These are phyloP conservation scores for Sugiyamaella boreocaroliniensis DNA, from an alignment of 805 yeast species.

Conservation along the genomic window DNA sequence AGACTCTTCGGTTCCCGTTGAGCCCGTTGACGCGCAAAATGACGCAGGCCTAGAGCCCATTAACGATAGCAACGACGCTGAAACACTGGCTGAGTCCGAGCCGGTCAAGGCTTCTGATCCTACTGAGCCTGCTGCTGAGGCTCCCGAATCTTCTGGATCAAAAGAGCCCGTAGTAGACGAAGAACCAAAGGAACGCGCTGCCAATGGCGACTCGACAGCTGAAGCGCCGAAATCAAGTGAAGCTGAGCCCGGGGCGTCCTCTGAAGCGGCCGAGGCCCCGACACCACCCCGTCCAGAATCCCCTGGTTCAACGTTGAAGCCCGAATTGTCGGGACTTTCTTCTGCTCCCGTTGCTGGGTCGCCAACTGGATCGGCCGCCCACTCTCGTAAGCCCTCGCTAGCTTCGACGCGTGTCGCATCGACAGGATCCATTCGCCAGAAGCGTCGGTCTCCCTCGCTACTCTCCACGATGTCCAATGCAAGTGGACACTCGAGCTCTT, in stretches of 20 bases:
- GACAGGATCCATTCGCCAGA: constrained; percentile 1
- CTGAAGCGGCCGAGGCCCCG: neutral
- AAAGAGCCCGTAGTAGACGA: neutral
- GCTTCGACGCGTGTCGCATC: neutral
- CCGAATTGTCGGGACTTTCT: neutral
- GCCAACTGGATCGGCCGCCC: neutral
- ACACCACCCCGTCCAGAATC: constrained; percentile 3
- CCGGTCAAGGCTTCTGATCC: neutral
- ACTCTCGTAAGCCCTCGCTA: neutral
- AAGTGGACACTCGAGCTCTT: constrained; percentile 24
- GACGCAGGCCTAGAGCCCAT: neutral
- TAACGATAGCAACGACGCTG: neutral
- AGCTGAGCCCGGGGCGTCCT: neutral
- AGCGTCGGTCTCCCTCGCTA: constrained; percentile 19
- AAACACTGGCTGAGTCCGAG: neutral
- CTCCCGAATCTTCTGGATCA: neutral
- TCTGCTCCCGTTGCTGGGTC: neutral
- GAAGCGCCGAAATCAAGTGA: neutral
- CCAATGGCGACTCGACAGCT: neutral
- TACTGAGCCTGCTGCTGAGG: neutral
- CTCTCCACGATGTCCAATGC: constrained; percentile 22
- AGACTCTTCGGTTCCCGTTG: neutral
- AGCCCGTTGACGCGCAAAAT: neutral
- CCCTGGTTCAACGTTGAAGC: neutral
- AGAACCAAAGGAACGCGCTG: neutral